phyloP scores from a whole-genome alignment of 768 basidiomycete genomes.

The Rhodocollybia butyracea region DNA sequence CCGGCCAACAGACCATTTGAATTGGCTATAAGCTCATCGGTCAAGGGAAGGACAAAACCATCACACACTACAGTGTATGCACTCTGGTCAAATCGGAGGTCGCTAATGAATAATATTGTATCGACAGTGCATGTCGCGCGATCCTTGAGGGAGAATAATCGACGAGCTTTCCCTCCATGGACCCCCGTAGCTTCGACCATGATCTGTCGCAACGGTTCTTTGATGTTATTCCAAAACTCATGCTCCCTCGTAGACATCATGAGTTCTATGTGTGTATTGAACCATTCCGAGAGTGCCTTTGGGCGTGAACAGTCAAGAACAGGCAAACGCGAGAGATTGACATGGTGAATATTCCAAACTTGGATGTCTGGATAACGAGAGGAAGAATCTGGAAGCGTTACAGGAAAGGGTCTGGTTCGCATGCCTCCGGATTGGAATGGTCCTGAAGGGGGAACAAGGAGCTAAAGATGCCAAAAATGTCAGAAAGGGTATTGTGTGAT shows the following conservation, averaged over 20 bases:
- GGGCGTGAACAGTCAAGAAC: slow-evolving; percentile 20
- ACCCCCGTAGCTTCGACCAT: slow-evolving; percentile 18
- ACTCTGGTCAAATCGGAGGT: slow-evolving; percentile 34
- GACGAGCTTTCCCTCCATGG: slow-evolving; percentile 12
- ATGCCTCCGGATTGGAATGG: slow-evolving; percentile 20
- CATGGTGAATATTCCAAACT: slow-evolving; percentile 36
- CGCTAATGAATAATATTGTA: slow-evolving; percentile 35
- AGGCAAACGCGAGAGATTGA: slow-evolving; percentile 34
- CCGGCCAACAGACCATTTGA: too few relatives aligned
- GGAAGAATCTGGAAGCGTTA: slow-evolving; percentile 6
- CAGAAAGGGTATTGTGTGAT: background rate
- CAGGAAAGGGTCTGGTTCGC: slow-evolving; percentile 24
- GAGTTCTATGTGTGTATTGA: slow-evolving; percentile 24
- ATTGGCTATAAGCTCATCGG: too few relatives aligned
- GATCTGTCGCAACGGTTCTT: slow-evolving; percentile 24
- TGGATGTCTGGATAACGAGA: slow-evolving; percentile 13
- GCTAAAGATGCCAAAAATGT: slow-evolving; percentile 13
- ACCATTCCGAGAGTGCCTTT: slow-evolving; percentile 21
- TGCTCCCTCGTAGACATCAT: slow-evolving; percentile 28
- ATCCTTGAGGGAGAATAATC: slow-evolving; percentile 19
- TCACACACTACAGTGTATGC: slow-evolving; percentile 41
- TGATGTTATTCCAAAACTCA: slow-evolving; percentile 20
- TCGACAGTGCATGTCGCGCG: slow-evolving; percentile 19
- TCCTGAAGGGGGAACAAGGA: slow-evolving; percentile 25
- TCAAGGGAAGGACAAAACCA: slow-evolving; percentile 34